Evolutionary conservation across 2,329 filamentous ascomycete genomes (phyloP), one percentile per base, ranked within the genome.

Genomic region (Aureobasidium sp.): DNA sequence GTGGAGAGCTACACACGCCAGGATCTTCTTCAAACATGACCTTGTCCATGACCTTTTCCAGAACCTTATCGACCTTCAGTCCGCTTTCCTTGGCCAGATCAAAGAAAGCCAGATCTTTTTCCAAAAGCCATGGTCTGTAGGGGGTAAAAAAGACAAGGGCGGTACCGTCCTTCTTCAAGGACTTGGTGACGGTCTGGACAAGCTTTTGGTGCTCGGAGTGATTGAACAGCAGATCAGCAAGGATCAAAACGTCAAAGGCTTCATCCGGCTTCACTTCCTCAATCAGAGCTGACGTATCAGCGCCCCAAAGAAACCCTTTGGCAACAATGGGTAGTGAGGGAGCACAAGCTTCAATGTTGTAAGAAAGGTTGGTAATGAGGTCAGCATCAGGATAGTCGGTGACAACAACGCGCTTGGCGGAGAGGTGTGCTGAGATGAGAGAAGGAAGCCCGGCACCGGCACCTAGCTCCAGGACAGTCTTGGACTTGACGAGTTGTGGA

Each of bases 91-190:
- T 79, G 5, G 87, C 89, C 62, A 91, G 70, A 53, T 91, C 88
- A 71, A 97, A 97, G 77, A 97, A 97, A 4, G 82, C 83, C 72
- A 96, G 79, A 69, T 96, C 94, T 73, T 91, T 89, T 65, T 91
- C 82, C 68, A 89, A 80, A 70, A 97, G 78, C 92, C 92, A 97
- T 1, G 93, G 92, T 65, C 94, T 82, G 75, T 97, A 96, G 25
- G 90, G 92, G 0, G 92, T 96, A 77, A 97, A 97, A 74, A 97
- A 95, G 8, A 97, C 91, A 68, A 92, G 83, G 2, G 91, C 91
- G 59, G 81, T 81, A 53, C 87, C 84, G 2, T 77, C 77, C 64
- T 76, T 79, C 67, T 81, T 82, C 68, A 97, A 74, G 16, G 88
- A 89, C 69, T 82, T 72, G 68, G 82, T 78, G 63, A 97, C 83